Percentiles rank a stretch among this genome's conserved stretches.
phyloP scores from a whole-genome alignment of 352 stramenopile species.

The Phytophthora cajani region DNA sequence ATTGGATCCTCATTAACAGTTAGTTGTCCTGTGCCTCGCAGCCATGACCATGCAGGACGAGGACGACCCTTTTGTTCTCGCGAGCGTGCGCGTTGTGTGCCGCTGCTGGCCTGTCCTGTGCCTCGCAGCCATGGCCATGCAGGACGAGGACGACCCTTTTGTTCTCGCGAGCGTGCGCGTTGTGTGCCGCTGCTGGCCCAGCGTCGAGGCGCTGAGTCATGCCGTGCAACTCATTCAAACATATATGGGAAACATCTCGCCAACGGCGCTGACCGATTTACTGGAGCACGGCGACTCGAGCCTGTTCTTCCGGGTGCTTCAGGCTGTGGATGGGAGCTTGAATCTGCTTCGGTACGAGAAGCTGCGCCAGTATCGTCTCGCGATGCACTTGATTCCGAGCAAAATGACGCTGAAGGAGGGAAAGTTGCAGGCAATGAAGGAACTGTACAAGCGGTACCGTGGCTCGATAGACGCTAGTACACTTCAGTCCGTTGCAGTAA shows the following conservation, averaged over 20 bases:
- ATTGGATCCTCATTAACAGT: no score
- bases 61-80: not conserved
- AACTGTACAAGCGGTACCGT: constrained; percentile 3
- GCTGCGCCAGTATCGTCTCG: constrained; percentile 1
- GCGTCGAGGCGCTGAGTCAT: not conserved
- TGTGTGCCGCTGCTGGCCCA: not conserved
- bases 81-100: not conserved
- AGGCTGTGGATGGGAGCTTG: not conserved
- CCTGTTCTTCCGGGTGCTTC: not conserved
- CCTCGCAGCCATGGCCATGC: not conserved
- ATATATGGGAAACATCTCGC: not conserved
- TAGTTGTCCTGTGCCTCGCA: no score
- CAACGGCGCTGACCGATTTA: not conserved
- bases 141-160: not conserved
- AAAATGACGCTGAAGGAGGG: not conserved
- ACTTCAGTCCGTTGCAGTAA: not conserved
- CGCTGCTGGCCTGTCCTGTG: no score
- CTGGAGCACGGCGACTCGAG: not conserved
- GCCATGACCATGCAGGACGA: not conserved
- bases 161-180: not conserved
- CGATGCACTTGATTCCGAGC: not conserved
- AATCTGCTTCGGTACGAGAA: not conserved
- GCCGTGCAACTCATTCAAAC: not conserved
- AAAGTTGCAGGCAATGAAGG: constrained; percentile 1
- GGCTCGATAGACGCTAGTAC: not conserved